Evolutionary conservation across 2,329 filamentous ascomycete species (phyloP).

Genomic region (Trichoderma citrinoviride): DNA sequence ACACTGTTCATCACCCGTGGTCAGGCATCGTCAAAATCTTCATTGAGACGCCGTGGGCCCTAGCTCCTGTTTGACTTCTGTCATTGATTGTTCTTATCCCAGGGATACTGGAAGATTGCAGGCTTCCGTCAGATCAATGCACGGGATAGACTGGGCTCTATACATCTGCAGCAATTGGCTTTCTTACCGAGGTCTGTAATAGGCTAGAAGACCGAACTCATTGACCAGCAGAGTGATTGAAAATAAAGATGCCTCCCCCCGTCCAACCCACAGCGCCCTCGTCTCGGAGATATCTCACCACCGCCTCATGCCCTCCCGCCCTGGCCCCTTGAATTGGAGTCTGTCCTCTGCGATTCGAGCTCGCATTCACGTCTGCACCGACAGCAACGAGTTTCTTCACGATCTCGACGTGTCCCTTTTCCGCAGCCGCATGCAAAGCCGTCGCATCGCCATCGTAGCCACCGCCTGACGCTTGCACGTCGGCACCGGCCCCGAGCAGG

Average conservation of each 20-base stretch:
- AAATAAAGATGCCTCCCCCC: not conserved
- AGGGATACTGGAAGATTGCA: no score
- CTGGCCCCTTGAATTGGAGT: conserved; percentile 37
- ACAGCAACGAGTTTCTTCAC: not conserved
- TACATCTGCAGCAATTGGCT: not conserved
- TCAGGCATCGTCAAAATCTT: not conserved
- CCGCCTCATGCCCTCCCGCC: conserved; percentile 38
- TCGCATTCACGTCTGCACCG: conserved; percentile 33
- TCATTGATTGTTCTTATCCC: not conserved
- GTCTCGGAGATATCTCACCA: conserved; percentile 41
- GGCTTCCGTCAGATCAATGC: no score
- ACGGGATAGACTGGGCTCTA: no score
- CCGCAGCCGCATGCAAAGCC: conserved; percentile 27
- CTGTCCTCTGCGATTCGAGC: conserved; percentile 24
- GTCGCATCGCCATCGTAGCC: not conserved
- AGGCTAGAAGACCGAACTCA: not conserved
- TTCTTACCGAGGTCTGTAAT: not conserved
- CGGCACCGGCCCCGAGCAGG: conserved; percentile 32
- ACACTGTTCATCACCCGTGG: no score
- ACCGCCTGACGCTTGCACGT: conserved; percentile 30
- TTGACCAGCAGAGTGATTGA: not conserved
- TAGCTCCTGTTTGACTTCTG: not conserved
- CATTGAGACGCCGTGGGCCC: no score
- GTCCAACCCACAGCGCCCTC: conserved; percentile 32
- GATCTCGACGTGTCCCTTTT: conserved; percentile 5